phyloP scores from a whole-genome alignment of 768 basidiomycete species.

The Psilocybe cubensis region DNA sequence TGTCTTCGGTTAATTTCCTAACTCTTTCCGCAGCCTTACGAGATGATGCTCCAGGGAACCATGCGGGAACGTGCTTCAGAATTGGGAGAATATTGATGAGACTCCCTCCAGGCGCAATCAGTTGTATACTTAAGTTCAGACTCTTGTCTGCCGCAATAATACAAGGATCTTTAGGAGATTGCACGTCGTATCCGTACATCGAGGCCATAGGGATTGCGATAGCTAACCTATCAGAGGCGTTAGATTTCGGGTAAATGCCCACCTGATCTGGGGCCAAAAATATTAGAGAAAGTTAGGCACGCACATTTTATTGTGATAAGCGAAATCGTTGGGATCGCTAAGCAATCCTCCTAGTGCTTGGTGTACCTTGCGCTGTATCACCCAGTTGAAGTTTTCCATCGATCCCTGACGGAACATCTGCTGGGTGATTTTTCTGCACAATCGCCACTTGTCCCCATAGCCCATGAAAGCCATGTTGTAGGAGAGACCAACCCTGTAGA shows the following conservation, averaged over 20 bases:
- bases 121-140: neutral
- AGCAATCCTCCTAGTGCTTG: conserved; percentile 1
- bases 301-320: conserved; percentile 7
- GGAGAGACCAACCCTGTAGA: conserved; percentile 1
- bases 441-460: neutral
- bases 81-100: conserved; percentile 16
- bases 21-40: conserved; percentile 1
- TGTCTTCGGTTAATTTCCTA: neutral
- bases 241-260: neutral
- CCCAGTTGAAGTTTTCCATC: neutral
- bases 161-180: conserved; percentile 14
- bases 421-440: conserved; percentile 4
- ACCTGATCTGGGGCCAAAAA: too few relatives aligned
- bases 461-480: neutral
- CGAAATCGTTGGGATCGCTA: neutral
- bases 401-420: neutral
- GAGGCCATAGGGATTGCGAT: conserved; percentile 16
- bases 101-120: conserved; percentile 6
- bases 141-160: conserved; percentile 14
- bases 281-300: neutral
- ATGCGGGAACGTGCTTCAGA: conserved; percentile 16
- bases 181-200: conserved; percentile 22
- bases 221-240: conserved; percentile 12
- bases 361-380: neutral
- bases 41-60: conserved; percentile 15